Evolutionary conservation across 2,329 filamentous ascomycete species (phyloP).

Genomic region (Periglandula ipomoeae): DNA sequence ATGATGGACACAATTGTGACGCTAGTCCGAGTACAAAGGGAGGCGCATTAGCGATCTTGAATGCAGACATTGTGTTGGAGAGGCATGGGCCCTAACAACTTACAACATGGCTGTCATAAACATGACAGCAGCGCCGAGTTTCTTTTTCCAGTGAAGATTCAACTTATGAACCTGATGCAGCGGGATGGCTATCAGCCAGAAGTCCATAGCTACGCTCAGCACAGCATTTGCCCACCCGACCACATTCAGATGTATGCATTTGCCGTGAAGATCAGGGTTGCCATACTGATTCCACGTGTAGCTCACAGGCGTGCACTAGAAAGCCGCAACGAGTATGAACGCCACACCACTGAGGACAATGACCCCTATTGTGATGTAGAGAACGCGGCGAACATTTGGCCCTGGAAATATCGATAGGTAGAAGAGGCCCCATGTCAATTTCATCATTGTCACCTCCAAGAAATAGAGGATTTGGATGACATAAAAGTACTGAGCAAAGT

Average conservation of each 20-base stretch:
- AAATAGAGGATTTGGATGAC: conserved; percentile 30
- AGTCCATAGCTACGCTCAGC: conserved; percentile 35
- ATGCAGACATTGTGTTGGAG: no score
- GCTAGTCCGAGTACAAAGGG: no score
- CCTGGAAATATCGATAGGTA: conserved; percentile 38
- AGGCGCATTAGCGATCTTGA: no score
- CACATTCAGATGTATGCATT: conserved; percentile 34
- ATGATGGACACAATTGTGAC: conserved; percentile 14
- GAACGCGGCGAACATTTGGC: conserved; percentile 20
- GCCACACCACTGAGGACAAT: conserved; percentile 23
- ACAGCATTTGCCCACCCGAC: conserved; percentile 36
- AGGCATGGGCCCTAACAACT: no score
- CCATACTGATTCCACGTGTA: conserved; percentile 40
- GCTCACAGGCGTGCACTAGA: conserved; percentile 35
- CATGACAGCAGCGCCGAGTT: conserved; percentile 30
- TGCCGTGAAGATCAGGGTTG: conserved; percentile 26
- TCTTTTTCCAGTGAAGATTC: conserved; percentile 30
- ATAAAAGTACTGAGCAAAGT: conserved; percentile 28
- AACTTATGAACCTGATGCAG: conserved; percentile 26
- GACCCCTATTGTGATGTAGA: conserved; percentile 26
- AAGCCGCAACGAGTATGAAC: conserved; percentile 30
- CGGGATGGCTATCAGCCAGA: conserved; percentile 36
- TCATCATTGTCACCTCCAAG: conserved; percentile 29
- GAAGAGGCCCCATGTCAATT: conserved; percentile 37
- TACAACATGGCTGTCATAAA: conserved; percentile 19